Evolutionary conservation across 2,329 filamentous ascomycete genomes (phyloP), one percentile per base, ranked within the genome.

Genomic region (Fusarium veterinarium): DNA sequence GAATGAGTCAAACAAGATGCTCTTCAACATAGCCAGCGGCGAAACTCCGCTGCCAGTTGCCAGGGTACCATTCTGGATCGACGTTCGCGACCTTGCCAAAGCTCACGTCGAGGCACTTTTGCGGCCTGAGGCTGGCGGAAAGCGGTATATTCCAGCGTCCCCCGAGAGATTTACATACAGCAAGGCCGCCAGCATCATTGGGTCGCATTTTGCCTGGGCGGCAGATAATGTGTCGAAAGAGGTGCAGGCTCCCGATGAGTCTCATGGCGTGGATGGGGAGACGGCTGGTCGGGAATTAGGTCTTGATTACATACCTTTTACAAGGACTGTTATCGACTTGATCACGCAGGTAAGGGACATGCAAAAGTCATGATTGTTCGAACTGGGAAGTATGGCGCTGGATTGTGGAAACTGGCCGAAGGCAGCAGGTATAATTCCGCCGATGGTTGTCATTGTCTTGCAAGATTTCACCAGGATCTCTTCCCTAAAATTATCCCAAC

Each of bases 81-180:
- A 87, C 65, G 85, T 84, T 1, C 76, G 85, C 9, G 85, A 87
- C 69, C 74, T 87, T 4, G 85, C 85, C 0, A 66, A 75, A 17
- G 84, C 83, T 1, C 86, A 87, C 69, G 81, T 85, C 2, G 80
- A 82, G 46, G 84, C 85, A 2, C 72, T 85, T 5, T 38, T 86
- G 17, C 75, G 72, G 6, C 77, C 77, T 0, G 80, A 81, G 6
- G 83, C 76, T 2, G 81, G 80, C 0, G 81, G 81, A 0, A 83
- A 83, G 69, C 74, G 86, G 46, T 87, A 81, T 64, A 77, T 81
- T 3, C 79, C 82, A 20, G 80, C 81, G 1, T 80, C 83, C 0
- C 80, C 83, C 0, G 83, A 87, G 69, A 78, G 79, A 9, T 88
- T 87, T 60, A 84, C 84, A 0, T 87, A 87, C 69, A 82, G 79